A percentile compares a stretch with the other conserved stretches of the same genome.
These are phyloP conservation scores for Tolypocladium guangdongense DNA, from an alignment of 2,329 filamentous ascomycete genomes.

Conservation along the genomic window DNA sequence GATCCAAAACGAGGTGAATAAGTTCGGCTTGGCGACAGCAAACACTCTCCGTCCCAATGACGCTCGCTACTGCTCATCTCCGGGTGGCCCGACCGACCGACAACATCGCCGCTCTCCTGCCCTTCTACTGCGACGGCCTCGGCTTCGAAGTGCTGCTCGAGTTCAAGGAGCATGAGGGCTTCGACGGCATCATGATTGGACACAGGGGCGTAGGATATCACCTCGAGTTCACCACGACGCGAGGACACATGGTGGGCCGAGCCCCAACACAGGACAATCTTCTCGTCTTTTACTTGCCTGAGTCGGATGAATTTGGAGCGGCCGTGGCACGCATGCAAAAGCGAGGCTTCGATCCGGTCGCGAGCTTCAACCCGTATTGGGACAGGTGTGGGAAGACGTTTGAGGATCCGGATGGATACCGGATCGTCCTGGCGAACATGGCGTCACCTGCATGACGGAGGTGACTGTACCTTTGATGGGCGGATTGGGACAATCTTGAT, in stretches of 20 bases:
- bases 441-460: constrained; percentile 1
- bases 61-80: constrained; percentile 15
- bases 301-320: constrained; percentile 13
- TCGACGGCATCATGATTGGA: constrained; percentile 31
- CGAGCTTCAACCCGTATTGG: constrained; percentile 33
- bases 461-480: too few species aligned
- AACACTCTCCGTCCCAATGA: neutral
- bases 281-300: constrained; percentile 30
- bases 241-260: constrained; percentile 21
- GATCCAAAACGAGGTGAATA: neutral
- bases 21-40: neutral
- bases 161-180: constrained; percentile 26
- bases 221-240: constrained; percentile 29
- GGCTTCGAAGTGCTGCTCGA: constrained; percentile 23
- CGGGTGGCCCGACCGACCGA: constrained; percentile 31
- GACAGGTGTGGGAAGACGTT: constrained; percentile 31
- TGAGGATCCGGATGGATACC: constrained; percentile 34
- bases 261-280: constrained; percentile 32
- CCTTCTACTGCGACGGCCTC: constrained; percentile 30
- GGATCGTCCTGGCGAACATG: constrained; percentile 28
- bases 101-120: constrained; percentile 23
- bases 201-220: constrained; percentile 26
- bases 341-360: constrained; percentile 22
- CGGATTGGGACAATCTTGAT: neutral
- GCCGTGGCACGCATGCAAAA: constrained; percentile 23